Base-by-base conservation (phyloP, 2,329 filamentous ascomycete genomes). In the Trichoderma sp. region DNA sequence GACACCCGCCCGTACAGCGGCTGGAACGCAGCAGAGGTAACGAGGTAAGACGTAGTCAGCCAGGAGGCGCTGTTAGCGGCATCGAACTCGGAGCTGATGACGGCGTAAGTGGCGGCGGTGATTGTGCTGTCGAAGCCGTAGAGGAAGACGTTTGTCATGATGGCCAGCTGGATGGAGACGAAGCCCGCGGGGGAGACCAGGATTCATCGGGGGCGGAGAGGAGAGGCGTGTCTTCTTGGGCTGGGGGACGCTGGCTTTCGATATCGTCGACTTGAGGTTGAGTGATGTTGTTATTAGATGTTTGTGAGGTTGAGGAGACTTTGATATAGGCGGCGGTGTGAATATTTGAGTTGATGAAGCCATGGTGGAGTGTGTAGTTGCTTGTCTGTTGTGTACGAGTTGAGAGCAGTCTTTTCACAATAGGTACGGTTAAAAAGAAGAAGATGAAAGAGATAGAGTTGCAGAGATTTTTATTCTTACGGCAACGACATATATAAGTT, bases 21-120 rank as follows among this genome's bases (percentile, higher is more conserved):
- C 80, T 94, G 91, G 71, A 94, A 92, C 1, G 92, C 91, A 1
- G 93, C 94, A 6, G 89, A 91, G 0, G 92, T 94, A 75, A 94
- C 86, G 27, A 94, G 86, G 79, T 94, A 94, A 0, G 92, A 90
- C 0, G 93, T 95, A 1, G 92, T 93, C 27, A 94, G 85, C 93
- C 93, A 95, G 0, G 92, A 94, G 1, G 93, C 92, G 12, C 91
- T 90, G 80, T 94, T 94, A 12, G 92, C 91, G 3, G 92, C 89
- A 77, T 90, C 87, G 80, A 94, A 94, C 78, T 93, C 89, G n/a
- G 92, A 94, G 63, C 91, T 93, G 78, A 94, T 94, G 71, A 93
- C 90, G 3, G 92, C 91, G 80, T 95, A 93, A 2, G 91, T 93
- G 2, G 93, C 91, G 0, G 92, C 93, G 81, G 93, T 95, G 74